Conservation (phyloP, 306 rosid genomes). For the Corylus americana region DNA sequence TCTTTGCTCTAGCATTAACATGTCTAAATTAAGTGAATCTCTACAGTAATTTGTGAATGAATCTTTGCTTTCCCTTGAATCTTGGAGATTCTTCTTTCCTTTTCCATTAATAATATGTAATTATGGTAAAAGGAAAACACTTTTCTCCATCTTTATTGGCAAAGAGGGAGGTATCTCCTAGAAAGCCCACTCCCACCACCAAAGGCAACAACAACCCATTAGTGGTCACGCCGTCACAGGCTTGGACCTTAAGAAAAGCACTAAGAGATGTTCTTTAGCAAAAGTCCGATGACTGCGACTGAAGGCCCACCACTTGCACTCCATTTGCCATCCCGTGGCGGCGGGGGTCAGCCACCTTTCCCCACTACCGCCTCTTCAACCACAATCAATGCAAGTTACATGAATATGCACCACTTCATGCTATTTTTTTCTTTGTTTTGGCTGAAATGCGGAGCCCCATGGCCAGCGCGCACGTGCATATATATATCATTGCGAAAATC, state of each 20-base stretch:
- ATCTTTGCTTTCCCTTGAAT: constrained; percentile 25
- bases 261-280: neutral
- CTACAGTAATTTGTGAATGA: constrained; percentile 11
- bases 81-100: constrained; percentile 34
- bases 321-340: constrained; percentile 19
- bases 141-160: neutral
- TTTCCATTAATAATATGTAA: constrained; percentile 21
- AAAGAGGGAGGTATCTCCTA: constrained; percentile 11
- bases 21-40: neutral
- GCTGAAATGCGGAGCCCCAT: neutral
- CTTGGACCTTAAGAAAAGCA: neutral
- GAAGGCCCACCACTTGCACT: constrained; percentile 22
- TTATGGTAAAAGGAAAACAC: neutral
- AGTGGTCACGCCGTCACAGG: neutral
- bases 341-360: constrained; percentile 8
- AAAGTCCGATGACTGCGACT: neutral
- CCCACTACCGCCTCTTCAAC: constrained; percentile 12
- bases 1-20: neutral
- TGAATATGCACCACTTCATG: neutral
- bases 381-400: neutral
- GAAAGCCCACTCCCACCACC: constrained; percentile 22
- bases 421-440: neutral
- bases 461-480: neutral
- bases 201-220: constrained; percentile 4
- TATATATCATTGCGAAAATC: neutral